These are phyloP conservation scores for Microdochium trichocladiopsis DNA, from an alignment of 2,329 filamentous ascomycete genomes.

Conservation along the genomic window DNA sequence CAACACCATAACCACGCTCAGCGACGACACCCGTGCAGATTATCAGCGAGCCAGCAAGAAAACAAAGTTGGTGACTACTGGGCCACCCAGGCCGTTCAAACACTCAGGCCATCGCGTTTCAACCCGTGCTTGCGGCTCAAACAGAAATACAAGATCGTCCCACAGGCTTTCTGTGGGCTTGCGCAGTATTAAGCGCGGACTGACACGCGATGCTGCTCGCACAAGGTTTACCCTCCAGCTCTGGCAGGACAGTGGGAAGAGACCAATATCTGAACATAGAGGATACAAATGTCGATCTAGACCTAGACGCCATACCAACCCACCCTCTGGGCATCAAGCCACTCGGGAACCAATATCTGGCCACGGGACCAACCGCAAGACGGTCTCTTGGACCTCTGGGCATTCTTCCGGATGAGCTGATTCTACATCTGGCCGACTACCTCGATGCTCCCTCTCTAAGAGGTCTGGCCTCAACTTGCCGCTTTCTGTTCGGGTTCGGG, in stretches of 20 bases:
- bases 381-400: slow-evolving; percentile 58
- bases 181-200: too few species aligned
- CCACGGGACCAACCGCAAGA: slow-evolving; percentile 59
- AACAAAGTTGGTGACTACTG: too few species aligned
- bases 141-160: too few species aligned
- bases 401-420: slow-evolving; percentile 70
- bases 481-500: slow-evolving; percentile 79
- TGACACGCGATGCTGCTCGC: slow-evolving; percentile 5
- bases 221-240: background rate
- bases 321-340: slow-evolving; percentile 85
- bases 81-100: too few species aligned
- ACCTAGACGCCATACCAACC: slow-evolving; percentile 50
- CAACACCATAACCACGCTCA: too few species aligned
- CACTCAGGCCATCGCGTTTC: too few species aligned
- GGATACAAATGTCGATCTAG: background rate
- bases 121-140: too few species aligned
- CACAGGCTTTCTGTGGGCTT: too few species aligned
- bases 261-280: background rate
- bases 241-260: too few species aligned
- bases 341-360: slow-evolving; percentile 73
- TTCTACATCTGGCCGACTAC: slow-evolving; percentile 68
- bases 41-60: too few species aligned
- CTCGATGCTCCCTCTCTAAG: slow-evolving; percentile 59
- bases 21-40: too few species aligned
- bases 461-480: slow-evolving; percentile 69